A percentile compares a stretch with the other conserved stretches of the same genome.
Conservation (phyloP, 495 filamentous ascomycete genomes). For the Trichoderma reesei region DNA sequence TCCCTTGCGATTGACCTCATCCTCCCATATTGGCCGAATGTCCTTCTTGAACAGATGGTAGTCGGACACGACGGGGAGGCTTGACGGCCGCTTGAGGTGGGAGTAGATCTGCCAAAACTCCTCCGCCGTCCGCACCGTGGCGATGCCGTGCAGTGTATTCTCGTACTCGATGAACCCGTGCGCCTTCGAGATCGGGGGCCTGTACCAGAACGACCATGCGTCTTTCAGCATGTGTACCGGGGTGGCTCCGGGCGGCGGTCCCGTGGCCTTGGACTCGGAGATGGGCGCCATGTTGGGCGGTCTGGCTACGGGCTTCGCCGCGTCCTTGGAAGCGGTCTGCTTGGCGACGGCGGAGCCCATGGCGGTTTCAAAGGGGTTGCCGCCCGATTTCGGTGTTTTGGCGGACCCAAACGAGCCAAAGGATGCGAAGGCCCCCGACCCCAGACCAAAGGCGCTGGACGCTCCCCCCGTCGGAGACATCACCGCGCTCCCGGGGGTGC, state of each 20-base stretch:
- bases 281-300: slow-evolving; percentile 32
- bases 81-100: slow-evolving; percentile 82
- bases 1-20: slow-evolving; percentile 89
- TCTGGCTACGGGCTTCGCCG: slow-evolving; percentile 31
- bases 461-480: slow-evolving; percentile 79
- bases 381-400: slow-evolving; percentile 82
- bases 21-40: slow-evolving; percentile 96
- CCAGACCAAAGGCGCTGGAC: slow-evolving; percentile 87
- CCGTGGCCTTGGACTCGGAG: slow-evolving; percentile 24
- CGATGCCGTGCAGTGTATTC: slow-evolving; percentile 84
- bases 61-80: slow-evolving; percentile 84
- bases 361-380: slow-evolving; percentile 65
- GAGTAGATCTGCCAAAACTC: slow-evolving; percentile 89
- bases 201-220: slow-evolving; percentile 64
- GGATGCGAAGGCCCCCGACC: slow-evolving; percentile 90
- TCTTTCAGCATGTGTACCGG: slow-evolving; percentile 9
- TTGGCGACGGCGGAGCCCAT: slow-evolving; percentile 55
- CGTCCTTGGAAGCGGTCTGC: slow-evolving; percentile 40
- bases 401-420: slow-evolving; percentile 86
- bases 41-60: slow-evolving; percentile 98
- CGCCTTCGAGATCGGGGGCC: slow-evolving; percentile 81
- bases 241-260: neutral
- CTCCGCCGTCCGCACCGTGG: slow-evolving; percentile 70
- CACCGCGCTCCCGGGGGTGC: slow-evolving; percentile 62
- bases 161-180: slow-evolving; percentile 91